phyloP scores from a whole-genome alignment of 257 asterid species.

The Solanum dulcamara region DNA sequence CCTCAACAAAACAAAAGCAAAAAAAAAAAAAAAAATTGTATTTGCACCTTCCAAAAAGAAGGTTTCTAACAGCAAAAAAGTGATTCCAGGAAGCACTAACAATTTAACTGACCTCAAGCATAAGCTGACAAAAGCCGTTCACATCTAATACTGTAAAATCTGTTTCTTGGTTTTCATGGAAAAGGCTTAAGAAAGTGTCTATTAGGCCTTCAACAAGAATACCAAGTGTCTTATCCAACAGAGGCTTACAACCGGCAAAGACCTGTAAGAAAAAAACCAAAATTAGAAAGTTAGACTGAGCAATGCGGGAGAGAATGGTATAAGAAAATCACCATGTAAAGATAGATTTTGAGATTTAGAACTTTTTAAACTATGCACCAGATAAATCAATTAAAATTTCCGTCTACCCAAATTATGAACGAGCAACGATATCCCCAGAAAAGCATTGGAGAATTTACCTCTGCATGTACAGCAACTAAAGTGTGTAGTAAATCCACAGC shows the following conservation, averaged over 20 bases:
- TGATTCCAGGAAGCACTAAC: background rate
- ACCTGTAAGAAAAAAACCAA: constrained; percentile 40
- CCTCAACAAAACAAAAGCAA: background rate
- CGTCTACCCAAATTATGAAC: background rate
- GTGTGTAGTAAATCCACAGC: constrained; percentile 92
- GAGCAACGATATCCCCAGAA: background rate
- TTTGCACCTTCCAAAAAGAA: background rate
- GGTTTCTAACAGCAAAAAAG: background rate
- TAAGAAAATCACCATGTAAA: background rate
- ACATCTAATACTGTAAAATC: constrained; percentile 74
- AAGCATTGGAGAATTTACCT: constrained; percentile 36
- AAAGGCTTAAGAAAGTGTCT: constrained; percentile 75
- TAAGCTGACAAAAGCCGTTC: constrained; percentile 90
- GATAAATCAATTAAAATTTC: background rate
- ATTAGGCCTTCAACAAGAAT: constrained; percentile 93
- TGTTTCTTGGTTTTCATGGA: constrained; percentile 52
- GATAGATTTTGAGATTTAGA: background rate
- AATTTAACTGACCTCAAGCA: constrained; percentile 77
- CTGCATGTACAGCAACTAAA: constrained; percentile 92
- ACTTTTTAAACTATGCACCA: background rate
- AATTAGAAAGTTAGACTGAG: background rate
- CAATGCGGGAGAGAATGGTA: background rate
- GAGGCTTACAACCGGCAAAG: constrained; percentile 88
- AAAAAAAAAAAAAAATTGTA: background rate
- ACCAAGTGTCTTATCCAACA: constrained; percentile 86